Evolutionary conservation across 768 basidiomycete genomes (phyloP), one percentile per base, ranked within the genome.

Genomic region (Suillus fuscotomentosus): DNA sequence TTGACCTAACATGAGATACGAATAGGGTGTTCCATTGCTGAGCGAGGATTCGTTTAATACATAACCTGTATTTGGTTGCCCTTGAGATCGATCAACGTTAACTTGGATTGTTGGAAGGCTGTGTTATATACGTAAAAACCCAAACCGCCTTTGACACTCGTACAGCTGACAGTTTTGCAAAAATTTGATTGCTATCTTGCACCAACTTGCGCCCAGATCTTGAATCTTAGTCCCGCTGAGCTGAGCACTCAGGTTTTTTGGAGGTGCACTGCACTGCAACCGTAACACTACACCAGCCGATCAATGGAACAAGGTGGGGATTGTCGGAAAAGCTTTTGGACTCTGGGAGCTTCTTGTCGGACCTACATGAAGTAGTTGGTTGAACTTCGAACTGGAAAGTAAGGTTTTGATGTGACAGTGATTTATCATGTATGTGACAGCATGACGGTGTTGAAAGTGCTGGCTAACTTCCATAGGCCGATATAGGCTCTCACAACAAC

Each of bases 1-100:
- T 63, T 15, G 62, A 27, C 56, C 13, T 63, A 6, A 56, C 55
- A n/a, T 62, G 61, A 55, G 56, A 27, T 57, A 11, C 5, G 9
- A 27, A 27, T 57, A 17, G 56, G 17, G 20, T 15, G 15, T 3
- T 22, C n/a, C n/a, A 27, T 57, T 27, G 9, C 22, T 39, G 22
- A 57, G 22, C 0, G 15, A 57, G 15, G 9, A 17, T 41, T 41
- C 15, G 15, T 17, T 41, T 24, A 41, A 24, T 3, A 10, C 20
- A 57, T 11, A 24, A 22, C 4, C 14, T 27, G 13, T 7, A 17
- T 51, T 31, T 31, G 51, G 10, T 31, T 17, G 27, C 20, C 27
- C 17, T 53, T 27, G 3, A 4, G 27, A 27, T 27, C 3, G 27
- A 27, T 31, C 31, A 31, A 31, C 31, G 31, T 31, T 5, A 31